Base-by-base conservation (phyloP, 2,329 filamentous ascomycete species). In the Nemania abortiva region DNA sequence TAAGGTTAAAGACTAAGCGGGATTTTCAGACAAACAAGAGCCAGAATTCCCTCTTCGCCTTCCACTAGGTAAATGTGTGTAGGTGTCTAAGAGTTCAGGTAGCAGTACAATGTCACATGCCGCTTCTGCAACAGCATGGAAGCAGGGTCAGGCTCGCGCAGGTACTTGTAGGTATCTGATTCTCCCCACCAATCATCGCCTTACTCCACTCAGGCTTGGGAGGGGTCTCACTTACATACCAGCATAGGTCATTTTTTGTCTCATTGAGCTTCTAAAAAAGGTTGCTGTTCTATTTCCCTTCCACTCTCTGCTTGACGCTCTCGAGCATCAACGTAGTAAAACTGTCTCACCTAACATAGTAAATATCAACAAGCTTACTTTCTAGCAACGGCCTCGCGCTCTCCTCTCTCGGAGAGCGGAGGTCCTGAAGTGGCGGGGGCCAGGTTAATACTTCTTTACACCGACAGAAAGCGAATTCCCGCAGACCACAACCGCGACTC, bases 401-500 rank as follows among this genome's bases (percentile, higher is more conserved):
- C 20, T 47, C 42, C 42, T 20, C 20, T 47, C 42, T 47, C 42
- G 18, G 42, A 20, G 42, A 52, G 1, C n/a, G n/a, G 10, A 49
- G 47, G 22, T 49, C 9, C 9, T 49, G n/a, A 5, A 7, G 42
- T 47, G n/a, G 49, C 13, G 49, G 49, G n/a, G 20, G 11, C 49
- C 3, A 29, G 2, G 2, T 29, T 3, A 52, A 24, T 49, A 29
- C 22, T 15, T 52, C 24, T 52, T 29, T 52, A 52, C 49, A 52
- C 49, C 49, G 49, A 52, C 49, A 29, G 22, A 52, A 52, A 52
- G 49, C 49, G 49, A 22, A 29, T 29, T 52, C 22, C 22, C 13
- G 42, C 42, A 47, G 13, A 18, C 15, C 42, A 47, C 42, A 2
- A 47, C 42, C 42, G n/a, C 15, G 15, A 52, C 9, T 52, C 11